Evolutionary conservation across 2,329 filamentous ascomycete genomes (phyloP).

Genomic region (Huntiella savannae): DNA sequence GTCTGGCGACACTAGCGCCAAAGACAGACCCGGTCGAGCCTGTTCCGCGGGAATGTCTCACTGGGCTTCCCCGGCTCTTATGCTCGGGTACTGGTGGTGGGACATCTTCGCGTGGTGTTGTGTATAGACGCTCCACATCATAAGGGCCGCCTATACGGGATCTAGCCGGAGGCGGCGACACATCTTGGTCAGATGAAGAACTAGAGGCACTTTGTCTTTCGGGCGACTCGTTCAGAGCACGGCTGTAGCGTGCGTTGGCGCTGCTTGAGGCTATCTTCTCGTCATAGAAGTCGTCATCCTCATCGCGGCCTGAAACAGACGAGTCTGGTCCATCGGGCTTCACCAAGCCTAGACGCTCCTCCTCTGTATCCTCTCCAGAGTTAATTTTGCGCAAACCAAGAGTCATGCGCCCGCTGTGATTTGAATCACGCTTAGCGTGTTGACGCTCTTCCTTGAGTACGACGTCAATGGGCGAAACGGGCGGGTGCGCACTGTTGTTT

Average conservation of each 20-base stretch:
- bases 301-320: slow-evolving; percentile 2
- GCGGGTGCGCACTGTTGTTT: neutral
- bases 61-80: neutral
- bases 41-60: neutral
- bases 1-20: neutral
- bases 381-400: slow-evolving; percentile 12
- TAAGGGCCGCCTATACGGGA: slow-evolving; percentile 6
- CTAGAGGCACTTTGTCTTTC: neutral
- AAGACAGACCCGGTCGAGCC: neutral
- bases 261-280: slow-evolving; percentile 1
- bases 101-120: neutral
- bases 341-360: slow-evolving; percentile 69
- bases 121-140: slow-evolving; percentile 9
- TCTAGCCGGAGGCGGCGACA: neutral
- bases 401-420: slow-evolving; percentile 3
- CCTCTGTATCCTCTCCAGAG: slow-evolving; percentile 44
- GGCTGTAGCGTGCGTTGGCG: neutral
- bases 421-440: neutral
- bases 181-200: slow-evolving; percentile 4
- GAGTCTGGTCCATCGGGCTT: slow-evolving; percentile 35
- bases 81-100: slow-evolving; percentile 6
- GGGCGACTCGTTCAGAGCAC: neutral
- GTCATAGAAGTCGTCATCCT: slow-evolving; percentile 9
- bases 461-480: slow-evolving; percentile 24
- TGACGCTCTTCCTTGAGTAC: slow-evolving; percentile 11